Conservation (phyloP, 2,329 filamentous ascomycete genomes). For the Fusarium sacchari region DNA sequence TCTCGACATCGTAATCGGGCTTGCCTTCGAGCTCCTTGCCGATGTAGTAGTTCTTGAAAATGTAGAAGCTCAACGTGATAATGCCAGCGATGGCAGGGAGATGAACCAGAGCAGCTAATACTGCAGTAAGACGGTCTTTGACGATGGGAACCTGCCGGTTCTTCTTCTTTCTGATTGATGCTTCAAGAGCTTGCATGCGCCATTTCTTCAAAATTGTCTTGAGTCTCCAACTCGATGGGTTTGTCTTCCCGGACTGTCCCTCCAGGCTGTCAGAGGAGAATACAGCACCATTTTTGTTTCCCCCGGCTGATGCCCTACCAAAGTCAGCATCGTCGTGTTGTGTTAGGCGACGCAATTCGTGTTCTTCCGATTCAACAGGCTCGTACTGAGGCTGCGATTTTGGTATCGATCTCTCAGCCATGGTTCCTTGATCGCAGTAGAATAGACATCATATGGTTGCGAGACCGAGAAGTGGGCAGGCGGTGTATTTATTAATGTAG, state of each 20-base stretch:
- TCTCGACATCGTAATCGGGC: slow-evolving; percentile 28
- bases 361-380: slow-evolving; percentile 23
- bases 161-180: slow-evolving; percentile 5
- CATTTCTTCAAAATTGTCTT: slow-evolving; percentile 33
- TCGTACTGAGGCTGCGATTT: slow-evolving; percentile 24
- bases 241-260: neutral
- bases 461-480: neutral
- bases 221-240: slow-evolving; percentile 21
- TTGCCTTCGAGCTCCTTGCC: slow-evolving; percentile 36
- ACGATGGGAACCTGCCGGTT: slow-evolving; percentile 26
- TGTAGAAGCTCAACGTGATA: slow-evolving; percentile 30
- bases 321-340: neutral
- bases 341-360: neutral
- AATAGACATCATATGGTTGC: neutral
- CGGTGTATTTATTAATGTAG: neutral
- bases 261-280: neutral
- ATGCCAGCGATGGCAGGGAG: slow-evolving; percentile 32
- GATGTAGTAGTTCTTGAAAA: slow-evolving; percentile 39
- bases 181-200: slow-evolving; percentile 20
- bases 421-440: neutral
- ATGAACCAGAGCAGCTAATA: slow-evolving; percentile 25
- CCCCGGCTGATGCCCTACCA: neutral
- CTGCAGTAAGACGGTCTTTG: slow-evolving; percentile 30
- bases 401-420: slow-evolving; percentile 2
- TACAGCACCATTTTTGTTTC: neutral